Conservation (phyloP, 345 rosid genomes). For the Acer campestre region DNA sequence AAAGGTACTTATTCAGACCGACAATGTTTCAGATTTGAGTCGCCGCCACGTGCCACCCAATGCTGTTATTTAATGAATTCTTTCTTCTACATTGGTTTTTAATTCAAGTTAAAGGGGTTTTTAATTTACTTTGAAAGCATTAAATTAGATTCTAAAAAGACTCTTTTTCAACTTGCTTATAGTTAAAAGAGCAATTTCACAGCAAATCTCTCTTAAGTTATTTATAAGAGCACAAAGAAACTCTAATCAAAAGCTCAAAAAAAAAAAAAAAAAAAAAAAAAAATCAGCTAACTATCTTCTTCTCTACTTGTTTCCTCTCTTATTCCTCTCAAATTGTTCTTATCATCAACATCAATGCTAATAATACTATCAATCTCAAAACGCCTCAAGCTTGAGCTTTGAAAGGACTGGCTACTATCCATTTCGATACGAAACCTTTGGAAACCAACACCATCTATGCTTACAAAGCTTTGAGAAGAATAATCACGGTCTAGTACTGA, state of each 20-base stretch:
- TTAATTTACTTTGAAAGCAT: background rate
- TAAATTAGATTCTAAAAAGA: too few species aligned
- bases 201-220: background rate
- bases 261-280: background rate
- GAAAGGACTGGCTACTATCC: constrained; percentile 44
- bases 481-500: constrained; percentile 16
- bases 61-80: background rate
- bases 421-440: constrained; percentile 55
- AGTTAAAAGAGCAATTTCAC: background rate
- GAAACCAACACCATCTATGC: constrained; percentile 50
- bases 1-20: too few species aligned
- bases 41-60: background rate
- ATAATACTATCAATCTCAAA: constrained; percentile 37
- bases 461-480: constrained; percentile 54
- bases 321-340: constrained; percentile 29
- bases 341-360: constrained; percentile 37
- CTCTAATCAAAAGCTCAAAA: background rate
- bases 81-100: background rate
- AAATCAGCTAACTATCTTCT: constrained; percentile 7
- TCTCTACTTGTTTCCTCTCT: constrained; percentile 22
- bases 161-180: too few species aligned
- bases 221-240: background rate
- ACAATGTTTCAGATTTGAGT: too few species aligned
- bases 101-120: too few species aligned
- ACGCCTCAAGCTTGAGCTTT: constrained; percentile 42